Conservation (phyloP, 2,329 filamentous ascomycete species). For the Verticillium klebahnii region DNA sequence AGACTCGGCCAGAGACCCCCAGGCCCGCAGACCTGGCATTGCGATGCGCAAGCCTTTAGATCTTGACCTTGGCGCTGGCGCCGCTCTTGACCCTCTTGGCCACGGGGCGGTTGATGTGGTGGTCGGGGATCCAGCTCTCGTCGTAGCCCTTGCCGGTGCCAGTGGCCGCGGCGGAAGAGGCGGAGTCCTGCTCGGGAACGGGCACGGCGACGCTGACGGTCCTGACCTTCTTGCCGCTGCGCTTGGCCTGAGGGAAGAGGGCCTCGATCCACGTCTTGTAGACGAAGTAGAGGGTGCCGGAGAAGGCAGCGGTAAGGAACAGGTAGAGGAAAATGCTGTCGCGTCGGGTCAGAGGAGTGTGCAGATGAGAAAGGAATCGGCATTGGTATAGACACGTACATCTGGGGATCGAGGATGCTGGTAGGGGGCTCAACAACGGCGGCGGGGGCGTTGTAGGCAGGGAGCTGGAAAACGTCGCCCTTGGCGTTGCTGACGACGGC, state of each 20-base stretch:
- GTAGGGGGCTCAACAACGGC: constrained; percentile 85
- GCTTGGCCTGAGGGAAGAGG: constrained; percentile 88
- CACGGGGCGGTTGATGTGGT: constrained; percentile 82
- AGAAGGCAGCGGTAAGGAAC: constrained; percentile 75
- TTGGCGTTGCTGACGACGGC: constrained; percentile 66
- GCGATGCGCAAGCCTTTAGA: constrained; percentile 10
- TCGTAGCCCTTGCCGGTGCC: constrained; percentile 73
- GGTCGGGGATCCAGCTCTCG: constrained; percentile 87
- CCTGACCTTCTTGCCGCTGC: constrained; percentile 59
- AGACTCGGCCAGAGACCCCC: not conserved
- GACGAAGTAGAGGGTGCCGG: constrained; percentile 85
- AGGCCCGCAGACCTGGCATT: not conserved
- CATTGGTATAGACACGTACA: constrained; percentile 58
- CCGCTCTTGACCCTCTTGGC: constrained; percentile 62
- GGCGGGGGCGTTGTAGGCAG: constrained; percentile 77
- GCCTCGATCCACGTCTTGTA: constrained; percentile 98
- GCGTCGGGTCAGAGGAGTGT: constrained; percentile 34
- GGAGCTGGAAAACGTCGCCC: constrained; percentile 69
- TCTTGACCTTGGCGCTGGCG: constrained; percentile 35
- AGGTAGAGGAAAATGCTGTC: constrained; percentile 93
- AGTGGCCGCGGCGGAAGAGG: constrained; percentile 55
- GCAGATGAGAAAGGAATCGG: constrained; percentile 31
- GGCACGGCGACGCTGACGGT: constrained; percentile 59
- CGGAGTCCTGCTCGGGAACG: constrained; percentile 60
- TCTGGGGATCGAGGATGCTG: constrained; percentile 90